These are phyloP conservation scores for Penicillium sp. DNA, from an alignment of 2,329 filamentous ascomycete species.

Conservation along the genomic window DNA sequence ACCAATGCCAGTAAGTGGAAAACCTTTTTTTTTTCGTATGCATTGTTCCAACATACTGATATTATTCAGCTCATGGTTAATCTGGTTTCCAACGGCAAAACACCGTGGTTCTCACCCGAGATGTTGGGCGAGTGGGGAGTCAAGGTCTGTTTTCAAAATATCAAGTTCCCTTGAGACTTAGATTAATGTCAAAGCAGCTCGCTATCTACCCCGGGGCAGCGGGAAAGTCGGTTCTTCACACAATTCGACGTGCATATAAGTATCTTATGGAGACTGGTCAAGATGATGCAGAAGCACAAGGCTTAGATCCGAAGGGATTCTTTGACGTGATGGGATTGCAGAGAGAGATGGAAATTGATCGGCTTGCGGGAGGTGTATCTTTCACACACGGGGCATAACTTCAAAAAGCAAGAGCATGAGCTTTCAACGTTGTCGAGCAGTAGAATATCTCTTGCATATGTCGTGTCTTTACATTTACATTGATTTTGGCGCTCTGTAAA, in stretches of 20 bases:
- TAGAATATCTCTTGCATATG: too few species aligned
- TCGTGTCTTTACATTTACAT: too few species aligned
- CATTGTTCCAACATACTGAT: background rate
- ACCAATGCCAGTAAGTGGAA: slow-evolving; percentile 5
- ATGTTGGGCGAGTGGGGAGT: background rate
- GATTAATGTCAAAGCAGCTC: background rate
- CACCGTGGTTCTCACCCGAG: background rate
- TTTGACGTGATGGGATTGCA: background rate
- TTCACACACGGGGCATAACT: background rate
- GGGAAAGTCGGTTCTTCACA: background rate
- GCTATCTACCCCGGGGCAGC: background rate
- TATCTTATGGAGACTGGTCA: background rate
- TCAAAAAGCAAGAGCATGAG: too few species aligned
- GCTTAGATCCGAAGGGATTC: background rate
- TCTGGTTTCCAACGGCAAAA: background rate
- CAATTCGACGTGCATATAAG: background rate
- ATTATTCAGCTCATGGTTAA: background rate
- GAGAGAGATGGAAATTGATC: background rate
- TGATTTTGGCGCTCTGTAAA: too few species aligned
- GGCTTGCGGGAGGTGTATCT: background rate
- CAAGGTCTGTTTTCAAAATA: background rate
- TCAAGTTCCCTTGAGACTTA: background rate
- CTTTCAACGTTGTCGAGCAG: too few species aligned
- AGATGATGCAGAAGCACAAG: background rate
- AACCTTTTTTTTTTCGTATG: background rate